A percentile compares a stretch with the other conserved stretches of the same genome.
Evolutionary conservation across 2,329 filamentous ascomycete species (phyloP).

Genomic region (Hypoxylon rubiginosum): DNA sequence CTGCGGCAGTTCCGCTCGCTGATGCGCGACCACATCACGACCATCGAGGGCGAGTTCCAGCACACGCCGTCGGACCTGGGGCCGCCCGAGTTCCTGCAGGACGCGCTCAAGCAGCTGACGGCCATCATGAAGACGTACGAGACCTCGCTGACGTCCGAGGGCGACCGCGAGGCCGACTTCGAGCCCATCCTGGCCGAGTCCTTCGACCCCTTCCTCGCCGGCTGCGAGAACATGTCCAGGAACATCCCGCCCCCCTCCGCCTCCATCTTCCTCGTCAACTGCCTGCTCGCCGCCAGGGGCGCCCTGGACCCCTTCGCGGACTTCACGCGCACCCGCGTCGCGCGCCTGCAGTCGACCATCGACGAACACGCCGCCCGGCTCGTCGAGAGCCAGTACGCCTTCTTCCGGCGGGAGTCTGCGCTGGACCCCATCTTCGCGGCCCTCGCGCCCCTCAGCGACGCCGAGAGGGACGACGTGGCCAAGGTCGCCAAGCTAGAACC

Average conservation of each 20-base stretch:
- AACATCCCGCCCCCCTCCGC: conserved; percentile 70
- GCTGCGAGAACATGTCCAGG: conserved; percentile 77
- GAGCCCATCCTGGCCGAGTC: conserved; percentile 81
- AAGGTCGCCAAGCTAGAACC: conserved; percentile 67
- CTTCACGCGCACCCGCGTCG: conserved; percentile 71
- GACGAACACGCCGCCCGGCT: conserved; percentile 69
- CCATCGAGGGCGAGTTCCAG: conserved; percentile 79
- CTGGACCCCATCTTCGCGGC: conserved; percentile 73
- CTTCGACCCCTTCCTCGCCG: conserved; percentile 86
- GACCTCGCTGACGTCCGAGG: conserved; percentile 75
- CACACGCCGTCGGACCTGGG: conserved; percentile 79
- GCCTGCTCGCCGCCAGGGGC: conserved; percentile 69
- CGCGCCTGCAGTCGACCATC: conserved; percentile 69
- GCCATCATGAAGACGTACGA: conserved; percentile 89
- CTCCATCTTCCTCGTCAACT: conserved; percentile 81
- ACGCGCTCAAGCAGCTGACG: conserved; percentile 82
- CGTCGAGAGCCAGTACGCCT: conserved; percentile 76
- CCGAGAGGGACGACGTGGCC: conserved; percentile 63
- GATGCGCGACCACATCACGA: conserved; percentile 83
- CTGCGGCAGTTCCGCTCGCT: conserved; percentile 85
- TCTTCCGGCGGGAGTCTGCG: conserved; percentile 82
- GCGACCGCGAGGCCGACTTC: conserved; percentile 76
- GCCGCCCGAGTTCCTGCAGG: conserved; percentile 83
- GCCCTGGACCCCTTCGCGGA: conserved; percentile 67
- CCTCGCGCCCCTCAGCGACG: conserved; percentile 57